phyloP scores from a whole-genome alignment of 2,329 filamentous ascomycete species.

The Xylariaceae sp. region DNA sequence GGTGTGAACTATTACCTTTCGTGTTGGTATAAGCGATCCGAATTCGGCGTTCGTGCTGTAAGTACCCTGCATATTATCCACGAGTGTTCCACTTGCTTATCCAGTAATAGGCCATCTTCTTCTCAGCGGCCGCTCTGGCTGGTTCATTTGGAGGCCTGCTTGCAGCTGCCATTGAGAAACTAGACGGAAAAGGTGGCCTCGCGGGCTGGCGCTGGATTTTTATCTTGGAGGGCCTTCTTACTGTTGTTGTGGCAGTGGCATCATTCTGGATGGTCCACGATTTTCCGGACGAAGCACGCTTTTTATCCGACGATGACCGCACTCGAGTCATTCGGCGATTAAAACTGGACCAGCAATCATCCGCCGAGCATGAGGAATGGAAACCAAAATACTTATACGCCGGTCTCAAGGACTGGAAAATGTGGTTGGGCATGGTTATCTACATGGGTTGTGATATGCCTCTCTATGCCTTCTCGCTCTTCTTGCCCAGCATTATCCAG shows the following conservation, averaged over 20 bases:
- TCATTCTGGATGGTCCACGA: conserved; percentile 84
- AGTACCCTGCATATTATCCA: conserved; percentile 24
- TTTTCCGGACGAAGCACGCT: conserved; percentile 77
- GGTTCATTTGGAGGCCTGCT: conserved; percentile 79
- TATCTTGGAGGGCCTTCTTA: conserved; percentile 73
- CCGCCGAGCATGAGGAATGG: conserved; percentile 77
- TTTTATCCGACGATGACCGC: conserved; percentile 73
- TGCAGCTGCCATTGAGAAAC: conserved; percentile 72
- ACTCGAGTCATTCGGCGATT: conserved; percentile 74
- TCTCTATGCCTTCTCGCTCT: conserved; percentile 77
- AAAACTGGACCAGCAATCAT: conserved; percentile 72
- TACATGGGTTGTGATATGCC: conserved; percentile 79
- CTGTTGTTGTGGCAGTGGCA: conserved; percentile 68
- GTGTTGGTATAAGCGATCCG: conserved; percentile 81
- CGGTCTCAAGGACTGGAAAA: conserved; percentile 83
- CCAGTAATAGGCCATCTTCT: conserved; percentile 68
- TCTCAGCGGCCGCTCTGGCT: conserved; percentile 79
- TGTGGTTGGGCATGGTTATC: conserved; percentile 73
- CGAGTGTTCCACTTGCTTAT: conserved; percentile 10
- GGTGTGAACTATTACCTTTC: conserved; percentile 81
- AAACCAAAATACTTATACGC: conserved; percentile 74
- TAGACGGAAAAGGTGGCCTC: conserved; percentile 66
- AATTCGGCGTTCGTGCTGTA: conserved; percentile 76
- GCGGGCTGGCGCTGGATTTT: conserved; percentile 71
- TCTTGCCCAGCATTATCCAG: conserved; percentile 79